phyloP scores from a whole-genome alignment of 768 basidiomycete genomes.

The Tricholoma matsutake region DNA sequence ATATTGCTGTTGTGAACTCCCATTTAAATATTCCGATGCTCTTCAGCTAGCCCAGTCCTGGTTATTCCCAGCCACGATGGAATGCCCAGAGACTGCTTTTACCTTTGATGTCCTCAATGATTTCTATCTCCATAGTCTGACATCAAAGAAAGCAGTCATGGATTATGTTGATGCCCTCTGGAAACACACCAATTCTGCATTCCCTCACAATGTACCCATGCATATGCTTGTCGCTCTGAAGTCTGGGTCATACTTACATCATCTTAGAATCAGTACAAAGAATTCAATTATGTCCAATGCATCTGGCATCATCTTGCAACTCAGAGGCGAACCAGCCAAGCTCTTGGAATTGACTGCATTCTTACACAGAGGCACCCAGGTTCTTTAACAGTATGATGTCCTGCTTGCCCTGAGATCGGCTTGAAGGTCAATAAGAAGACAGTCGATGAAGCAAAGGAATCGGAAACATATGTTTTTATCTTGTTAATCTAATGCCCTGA shows the following conservation, averaged over 20 bases:
- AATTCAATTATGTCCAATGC: conserved; percentile 18
- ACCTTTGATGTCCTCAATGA: conserved; percentile 19
- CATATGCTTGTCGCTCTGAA: conserved; percentile 3
- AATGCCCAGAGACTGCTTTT: conserved; percentile 14
- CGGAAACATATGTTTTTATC: conserved; percentile 13
- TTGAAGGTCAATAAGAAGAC: conserved; percentile 24
- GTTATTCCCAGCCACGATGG: conserved; percentile 15
- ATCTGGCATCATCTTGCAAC: conserved; percentile 21
- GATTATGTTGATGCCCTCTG: conserved; percentile 26
- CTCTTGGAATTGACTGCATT: conserved; percentile 13
- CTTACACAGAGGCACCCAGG: conserved; percentile 8
- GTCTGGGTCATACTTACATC: background rate
- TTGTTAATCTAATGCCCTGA: background rate
- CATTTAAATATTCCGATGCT: background rate
- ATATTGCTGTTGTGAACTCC: background rate
- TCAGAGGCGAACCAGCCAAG: conserved; percentile 19
- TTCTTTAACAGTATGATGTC: conserved; percentile 19
- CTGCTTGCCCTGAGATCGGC: conserved; percentile 25
- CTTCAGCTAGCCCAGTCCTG: background rate
- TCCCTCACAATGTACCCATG: conserved; percentile 21
- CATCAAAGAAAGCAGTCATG: conserved; percentile 29
- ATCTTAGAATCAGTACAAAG: conserved; percentile 19
- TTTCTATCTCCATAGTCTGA: conserved; percentile 28
- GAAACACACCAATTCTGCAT: conserved; percentile 19
- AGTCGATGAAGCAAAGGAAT: conserved; percentile 10